Conservation (phyloP, 2,329 filamentous ascomycete genomes). For the Ophiocordyceps camponoti-rufipedis region DNA sequence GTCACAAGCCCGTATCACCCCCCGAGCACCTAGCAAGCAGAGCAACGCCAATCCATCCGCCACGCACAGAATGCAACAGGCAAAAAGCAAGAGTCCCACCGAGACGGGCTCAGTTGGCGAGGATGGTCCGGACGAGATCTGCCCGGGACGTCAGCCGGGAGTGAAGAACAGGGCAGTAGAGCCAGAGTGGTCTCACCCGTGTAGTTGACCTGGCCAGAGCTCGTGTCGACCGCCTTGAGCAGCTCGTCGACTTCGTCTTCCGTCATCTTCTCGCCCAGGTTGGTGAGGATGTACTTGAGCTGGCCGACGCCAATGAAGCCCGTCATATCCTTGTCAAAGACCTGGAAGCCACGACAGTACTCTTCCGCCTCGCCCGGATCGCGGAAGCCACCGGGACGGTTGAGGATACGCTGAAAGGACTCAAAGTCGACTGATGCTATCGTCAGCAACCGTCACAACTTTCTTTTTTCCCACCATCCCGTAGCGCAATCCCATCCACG, state of each 20-base stretch:
- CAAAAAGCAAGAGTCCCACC: constrained; percentile 2
- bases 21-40: neutral
- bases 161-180: neutral
- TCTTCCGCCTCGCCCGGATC: constrained; percentile 95
- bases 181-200: constrained; percentile 42
- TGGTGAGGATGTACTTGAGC: constrained; percentile 93
- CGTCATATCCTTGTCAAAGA: constrained; percentile 98
- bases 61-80: constrained; percentile 3
- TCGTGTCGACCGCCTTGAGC: constrained; percentile 93
- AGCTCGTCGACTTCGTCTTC: constrained; percentile 98
- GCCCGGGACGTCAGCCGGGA: constrained; percentile 2
- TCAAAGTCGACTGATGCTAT: constrained; percentile 76
- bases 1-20: too few relatives aligned
- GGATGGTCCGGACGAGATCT: constrained; percentile 76
- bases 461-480: neutral
- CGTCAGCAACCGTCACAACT: neutral
- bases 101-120: constrained; percentile 47
- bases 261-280: constrained; percentile 97
- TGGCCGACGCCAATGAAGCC: constrained; percentile 96
- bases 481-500: neutral
- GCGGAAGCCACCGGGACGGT: constrained; percentile 94
- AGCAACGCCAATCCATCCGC: neutral
- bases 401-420: constrained; percentile 88
- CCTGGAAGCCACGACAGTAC: constrained; percentile 96
- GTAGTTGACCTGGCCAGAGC: constrained; percentile 94